Evolutionary conservation across 192 early-diverging fungal species (phyloP), one percentile per base, ranked within the genome.

Genomic region (Jimgerdemannia lactiflua): DNA sequence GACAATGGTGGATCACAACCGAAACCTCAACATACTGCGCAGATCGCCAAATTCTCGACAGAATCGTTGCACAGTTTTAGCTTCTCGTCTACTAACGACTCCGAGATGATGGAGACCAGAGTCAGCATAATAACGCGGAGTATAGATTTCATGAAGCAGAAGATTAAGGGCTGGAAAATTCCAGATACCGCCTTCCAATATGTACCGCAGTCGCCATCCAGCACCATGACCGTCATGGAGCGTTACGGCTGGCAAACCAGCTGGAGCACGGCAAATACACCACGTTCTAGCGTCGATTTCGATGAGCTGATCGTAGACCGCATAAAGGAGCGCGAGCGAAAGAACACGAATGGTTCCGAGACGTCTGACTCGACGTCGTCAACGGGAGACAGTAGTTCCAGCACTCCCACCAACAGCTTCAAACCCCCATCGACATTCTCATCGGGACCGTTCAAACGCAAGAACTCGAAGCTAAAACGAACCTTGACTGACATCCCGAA

Each of bases 71-170:
- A 84, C 66, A 83, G 81, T 41, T 84, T 75, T 71, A 81, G 78
- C 19, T 84, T 84, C 71, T 82, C 82, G 39, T 82, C 82, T 18
- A 75, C 77, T 17, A 79, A 80, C 54, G 79, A 87, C 67, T 75
- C 75, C 66, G 40, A 76, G 39, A 78, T 82, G 70, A 70, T 79
- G 10, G 86, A 87, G 64, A 82, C 74, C 64, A 69, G 85, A 41
- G 71, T 82, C 20, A 84, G 82, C 72, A 87, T 87, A 69, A 82
- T 87, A 63, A 77, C 78, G 70, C 77, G 83, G 19, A 83, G 81
- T 43, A 84, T 87, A 41, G 86, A 85, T 70, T 87, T 83, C 75
- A 87, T 87, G 86, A 87, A 83, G 75, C 79, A 76, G 73, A 87
- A 84, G 77, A 67, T 87, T 71, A 83, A 86, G 67, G 86, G 86